Percentiles rank a stretch among this genome's conserved stretches.
Evolutionary conservation across 805 yeast species (phyloP).

Genomic region (Suhomyces vadensis): DNA sequence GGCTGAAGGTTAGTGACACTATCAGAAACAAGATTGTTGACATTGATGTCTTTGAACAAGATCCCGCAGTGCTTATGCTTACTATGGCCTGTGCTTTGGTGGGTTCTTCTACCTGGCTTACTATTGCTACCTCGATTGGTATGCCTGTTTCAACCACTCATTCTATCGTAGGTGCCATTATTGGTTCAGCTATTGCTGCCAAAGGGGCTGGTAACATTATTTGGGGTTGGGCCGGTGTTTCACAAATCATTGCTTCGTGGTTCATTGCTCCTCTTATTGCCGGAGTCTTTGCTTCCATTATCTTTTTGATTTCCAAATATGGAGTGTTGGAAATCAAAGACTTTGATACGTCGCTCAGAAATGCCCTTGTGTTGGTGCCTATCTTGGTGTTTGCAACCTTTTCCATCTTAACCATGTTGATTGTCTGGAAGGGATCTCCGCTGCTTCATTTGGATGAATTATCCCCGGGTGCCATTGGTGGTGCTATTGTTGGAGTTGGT

Average conservation of each 20-base stretch:
- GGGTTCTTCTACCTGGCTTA: constrained; percentile 71
- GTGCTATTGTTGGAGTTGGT: constrained; percentile 66
- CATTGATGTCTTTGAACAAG: constrained; percentile 45
- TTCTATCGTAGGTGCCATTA: constrained; percentile 72
- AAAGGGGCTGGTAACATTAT: constrained; percentile 57
- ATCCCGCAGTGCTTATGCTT: constrained; percentile 72
- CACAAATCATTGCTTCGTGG: constrained; percentile 79
- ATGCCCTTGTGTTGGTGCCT: constrained; percentile 61
- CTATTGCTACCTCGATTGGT: constrained; percentile 64
- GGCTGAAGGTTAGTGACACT: constrained; percentile 73
- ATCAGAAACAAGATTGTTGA: constrained; percentile 66
- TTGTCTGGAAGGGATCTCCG: constrained; percentile 83
- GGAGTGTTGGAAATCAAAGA: constrained; percentile 60
- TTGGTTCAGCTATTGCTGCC: constrained; percentile 75
- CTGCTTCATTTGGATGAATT: constrained; percentile 56
- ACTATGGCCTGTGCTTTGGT: constrained; percentile 74
- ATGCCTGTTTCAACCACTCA: constrained; percentile 85
- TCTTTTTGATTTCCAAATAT: constrained; percentile 61
- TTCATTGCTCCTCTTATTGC: constrained; percentile 74
- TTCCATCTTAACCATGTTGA: constrained; percentile 68
- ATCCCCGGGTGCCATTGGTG: constrained; percentile 52
- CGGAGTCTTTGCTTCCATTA: constrained; percentile 58
- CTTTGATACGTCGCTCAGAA: constrained; percentile 42
- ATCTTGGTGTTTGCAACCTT: constrained; percentile 59
- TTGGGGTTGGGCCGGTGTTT: constrained; percentile 79